These are phyloP conservation scores for Gremmenia infestans DNA, from an alignment of 2,329 filamentous ascomycete genomes.

Conservation along the genomic window DNA sequence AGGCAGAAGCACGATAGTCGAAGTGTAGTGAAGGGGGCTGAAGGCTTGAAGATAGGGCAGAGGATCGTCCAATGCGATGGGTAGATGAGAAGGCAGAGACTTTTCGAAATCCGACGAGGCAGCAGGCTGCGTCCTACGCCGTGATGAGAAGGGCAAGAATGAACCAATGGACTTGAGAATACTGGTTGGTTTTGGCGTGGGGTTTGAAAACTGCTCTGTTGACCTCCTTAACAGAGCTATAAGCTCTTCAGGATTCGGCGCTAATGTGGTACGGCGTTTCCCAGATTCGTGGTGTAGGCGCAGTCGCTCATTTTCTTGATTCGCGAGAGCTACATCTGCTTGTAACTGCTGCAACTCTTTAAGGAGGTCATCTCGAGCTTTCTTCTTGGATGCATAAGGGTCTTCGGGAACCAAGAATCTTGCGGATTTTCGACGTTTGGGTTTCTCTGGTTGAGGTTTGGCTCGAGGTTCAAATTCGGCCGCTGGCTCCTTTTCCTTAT, in stretches of 20 bases:
- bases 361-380: constrained; percentile 47
- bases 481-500: no score
- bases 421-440: constrained; percentile 24
- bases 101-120: constrained; percentile 33
- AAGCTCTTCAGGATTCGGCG: constrained; percentile 37
- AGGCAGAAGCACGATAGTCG: constrained; percentile 45
- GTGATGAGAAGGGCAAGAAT: constrained; percentile 30
- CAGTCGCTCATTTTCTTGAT: constrained; percentile 54
- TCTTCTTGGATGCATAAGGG: constrained; percentile 43
- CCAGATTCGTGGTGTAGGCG: constrained; percentile 36
- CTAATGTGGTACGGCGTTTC: constrained; percentile 35
- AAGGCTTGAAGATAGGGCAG: constrained; percentile 68
- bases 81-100: constrained; percentile 55
- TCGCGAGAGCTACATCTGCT: constrained; percentile 52
- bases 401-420: constrained; percentile 26
- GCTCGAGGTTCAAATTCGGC: constrained; percentile 6
- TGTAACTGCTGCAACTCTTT: constrained; percentile 52
- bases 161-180: constrained; percentile 27
- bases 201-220: constrained; percentile 12
- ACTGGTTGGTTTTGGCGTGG: constrained; percentile 18
- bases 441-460: constrained; percentile 1
- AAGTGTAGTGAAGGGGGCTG: constrained; percentile 59
- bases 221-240: constrained; percentile 24
- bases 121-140: constrained; percentile 21
- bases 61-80: constrained; percentile 58